Evolutionary conservation across 768 basidiomycete species (phyloP), one percentile per base, ranked within the genome.

Genomic region (Crassisporium funariophilum): DNA sequence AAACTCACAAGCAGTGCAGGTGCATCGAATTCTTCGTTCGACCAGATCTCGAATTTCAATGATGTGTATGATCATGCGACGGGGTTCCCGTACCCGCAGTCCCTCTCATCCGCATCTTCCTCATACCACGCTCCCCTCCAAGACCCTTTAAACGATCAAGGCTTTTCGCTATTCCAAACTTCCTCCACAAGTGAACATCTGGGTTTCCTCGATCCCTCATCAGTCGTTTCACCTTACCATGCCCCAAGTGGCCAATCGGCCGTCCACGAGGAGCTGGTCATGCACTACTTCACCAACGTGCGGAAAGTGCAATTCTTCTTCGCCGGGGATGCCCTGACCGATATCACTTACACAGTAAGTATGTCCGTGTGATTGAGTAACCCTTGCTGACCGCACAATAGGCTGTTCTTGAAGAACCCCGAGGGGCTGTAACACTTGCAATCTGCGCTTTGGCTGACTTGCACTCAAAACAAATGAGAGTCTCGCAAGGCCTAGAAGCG

Each of bases 241-340:
- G 41, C 60, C 52, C 55, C 58, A 20, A 49, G 68, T 20, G 66
- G 66, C 31, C 75, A 78, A 52, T 70, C 67, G 45, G 60, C 64
- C 24, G 62, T 77, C 31, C 78, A 81, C 54, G 73, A 77, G 44
- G 78, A 82, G 27, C 77, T 83, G 51, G 78, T 88, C 42, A 68
- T 82, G 55, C 86, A 89, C 65, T 91, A 89, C 64, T 89, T 91
- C 61, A 78, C 81, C 42, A 75, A 84, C 49, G 83, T 90, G 50
- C 79, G 81, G 16, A 78, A 78, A 54, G 68, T 83, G 47, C 83
- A 88, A 57, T 83, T 80, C 54, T 72, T 81, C 31, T 87, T 88
- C 59, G 76, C 81, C 27, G 78, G 80, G 9, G 82, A 81, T 48
- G 62, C 76, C 6, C 74, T 86, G 42, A 79, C 82, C 22, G 81